phyloP scores from a whole-genome alignment of 768 basidiomycete genomes.

The Russula earlei region DNA sequence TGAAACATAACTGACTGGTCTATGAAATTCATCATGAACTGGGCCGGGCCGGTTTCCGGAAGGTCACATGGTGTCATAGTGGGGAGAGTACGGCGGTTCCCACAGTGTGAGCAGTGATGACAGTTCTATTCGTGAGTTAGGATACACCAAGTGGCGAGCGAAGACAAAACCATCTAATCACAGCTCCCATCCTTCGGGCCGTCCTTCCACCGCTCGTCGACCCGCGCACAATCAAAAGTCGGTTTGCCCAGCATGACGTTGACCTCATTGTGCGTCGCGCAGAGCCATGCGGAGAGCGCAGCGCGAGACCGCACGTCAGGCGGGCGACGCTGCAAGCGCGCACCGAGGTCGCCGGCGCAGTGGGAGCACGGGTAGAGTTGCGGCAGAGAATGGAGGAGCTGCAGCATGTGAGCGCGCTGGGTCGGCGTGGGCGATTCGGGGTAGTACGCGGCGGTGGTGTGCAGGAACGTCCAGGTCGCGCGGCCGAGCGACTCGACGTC shows the following conservation, averaged over 20 bases:
- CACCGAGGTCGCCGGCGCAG: slow-evolving; percentile 77
- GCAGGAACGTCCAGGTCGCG: slow-evolving; percentile 95
- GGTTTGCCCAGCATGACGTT: slow-evolving; percentile 81
- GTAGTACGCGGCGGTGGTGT: slow-evolving; percentile 92
- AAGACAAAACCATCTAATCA: slow-evolving; percentile 38
- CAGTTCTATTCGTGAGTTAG: neutral
- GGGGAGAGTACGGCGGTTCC: no score
- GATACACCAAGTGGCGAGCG: no score
- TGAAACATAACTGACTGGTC: no score
- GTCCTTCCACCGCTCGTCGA: slow-evolving; percentile 88
- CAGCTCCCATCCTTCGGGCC: slow-evolving; percentile 84
- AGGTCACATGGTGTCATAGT: no score
- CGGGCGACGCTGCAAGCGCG: slow-evolving; percentile 53
- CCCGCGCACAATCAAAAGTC: slow-evolving; percentile 69
- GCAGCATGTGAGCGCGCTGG: slow-evolving; percentile 79
- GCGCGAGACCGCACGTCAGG: slow-evolving; percentile 70
- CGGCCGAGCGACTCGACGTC: slow-evolving; percentile 85
- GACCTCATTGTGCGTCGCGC: slow-evolving; percentile 87
- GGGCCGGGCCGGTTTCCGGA: no score
- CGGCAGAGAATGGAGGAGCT: slow-evolving; percentile 68
- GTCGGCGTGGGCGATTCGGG: slow-evolving; percentile 66
- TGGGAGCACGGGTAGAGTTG: slow-evolving; percentile 79
- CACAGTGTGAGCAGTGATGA: neutral
- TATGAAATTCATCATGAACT: no score
- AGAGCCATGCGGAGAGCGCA: slow-evolving; percentile 76